Base-by-base conservation (phyloP, 2,329 filamentous ascomycete species). In the Sclerotiophoma versabilis region DNA sequence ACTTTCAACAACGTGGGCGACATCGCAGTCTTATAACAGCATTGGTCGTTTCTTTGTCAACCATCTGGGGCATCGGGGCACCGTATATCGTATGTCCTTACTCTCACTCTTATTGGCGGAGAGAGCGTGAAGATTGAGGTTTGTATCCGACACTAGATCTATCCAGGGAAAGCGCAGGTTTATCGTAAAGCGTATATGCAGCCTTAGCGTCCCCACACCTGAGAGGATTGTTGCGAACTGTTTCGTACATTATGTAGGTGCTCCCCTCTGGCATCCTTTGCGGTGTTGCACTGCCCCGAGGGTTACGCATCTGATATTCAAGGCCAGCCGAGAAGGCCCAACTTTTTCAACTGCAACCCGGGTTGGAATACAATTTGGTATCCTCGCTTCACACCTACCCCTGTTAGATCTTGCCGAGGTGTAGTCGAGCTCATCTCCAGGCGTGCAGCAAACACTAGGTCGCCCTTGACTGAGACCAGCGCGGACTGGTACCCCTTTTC, bases 111-210 rank as follows among this genome's bases (percentile, higher is more conserved):
- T 5, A 49, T 43, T 49, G 47, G 47, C 30, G 36, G 27, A 17
- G n/a, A n/a, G n/a, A n/a, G n/a, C n/a, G n/a, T n/a, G n/a, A 32
- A 32, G 29, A 32, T 11, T 32, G 10, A 19, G 17, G 4, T 22
- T 26, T 5, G 10, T 1, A 9, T 25, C 4, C 36, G 19, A 23
- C 36, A 22, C 36, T 39, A 39, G 22, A 8, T 22, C 14, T 39
- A 7, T 4, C 12, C 2, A 5, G 22, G 36, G 15, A 27, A 39
- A 19, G 37, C 15, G n/a, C 36, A 29, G 2, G 30, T n/a, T 22
- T 14, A 9, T 20, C 49, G 49, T 53, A 53, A 41, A 53, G 42
- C 49, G 49, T 53, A 53, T 47, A 53, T 44, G 39, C 48, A 38
- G 15, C 19, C 19, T 14, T 2, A 29, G 29, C 22, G 14, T 27